These are phyloP conservation scores for Russula earlei DNA, from an alignment of 768 basidiomycete genomes.

Conservation along the genomic window DNA sequence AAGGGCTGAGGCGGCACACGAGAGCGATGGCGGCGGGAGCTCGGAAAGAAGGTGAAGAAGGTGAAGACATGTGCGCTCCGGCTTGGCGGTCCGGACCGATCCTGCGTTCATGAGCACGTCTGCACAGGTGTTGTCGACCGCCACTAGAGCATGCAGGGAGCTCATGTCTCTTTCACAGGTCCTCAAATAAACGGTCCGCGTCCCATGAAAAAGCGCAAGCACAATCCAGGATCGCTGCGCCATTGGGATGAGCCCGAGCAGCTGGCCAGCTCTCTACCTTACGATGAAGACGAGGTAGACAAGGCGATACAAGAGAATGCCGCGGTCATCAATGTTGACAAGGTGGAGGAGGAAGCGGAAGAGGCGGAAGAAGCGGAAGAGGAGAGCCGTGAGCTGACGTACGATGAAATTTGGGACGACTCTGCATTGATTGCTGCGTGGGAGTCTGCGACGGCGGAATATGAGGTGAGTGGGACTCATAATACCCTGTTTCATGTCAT, in stretches of 20 bases:
- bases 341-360: constrained; percentile 26
- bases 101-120: too few relatives aligned
- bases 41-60: too few relatives aligned
- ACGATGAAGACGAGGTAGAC: constrained; percentile 25
- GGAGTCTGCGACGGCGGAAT: constrained; percentile 78
- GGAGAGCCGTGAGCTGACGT: constrained; percentile 55
- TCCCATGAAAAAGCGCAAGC: constrained; percentile 18
- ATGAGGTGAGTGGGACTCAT: constrained; percentile 38
- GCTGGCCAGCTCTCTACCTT: constrained; percentile 23
- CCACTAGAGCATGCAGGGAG: constrained; percentile 12
- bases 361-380: constrained; percentile 30
- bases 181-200: constrained; percentile 7
- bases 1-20: too few relatives aligned
- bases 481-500: background rate
- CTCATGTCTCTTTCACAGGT: constrained; percentile 8
- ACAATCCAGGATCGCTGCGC: constrained; percentile 20
- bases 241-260: constrained; percentile 38
- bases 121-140: background rate
- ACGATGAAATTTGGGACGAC: constrained; percentile 81
- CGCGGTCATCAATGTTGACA: constrained; percentile 25
- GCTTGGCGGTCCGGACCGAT: too few relatives aligned
- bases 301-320: background rate
- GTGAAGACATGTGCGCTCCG: too few relatives aligned
- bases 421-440: constrained; percentile 75
- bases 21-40: too few relatives aligned